These are phyloP conservation scores for Lithohypha guttulata DNA, from an alignment of 2,329 filamentous ascomycete species.

Conservation along the genomic window DNA sequence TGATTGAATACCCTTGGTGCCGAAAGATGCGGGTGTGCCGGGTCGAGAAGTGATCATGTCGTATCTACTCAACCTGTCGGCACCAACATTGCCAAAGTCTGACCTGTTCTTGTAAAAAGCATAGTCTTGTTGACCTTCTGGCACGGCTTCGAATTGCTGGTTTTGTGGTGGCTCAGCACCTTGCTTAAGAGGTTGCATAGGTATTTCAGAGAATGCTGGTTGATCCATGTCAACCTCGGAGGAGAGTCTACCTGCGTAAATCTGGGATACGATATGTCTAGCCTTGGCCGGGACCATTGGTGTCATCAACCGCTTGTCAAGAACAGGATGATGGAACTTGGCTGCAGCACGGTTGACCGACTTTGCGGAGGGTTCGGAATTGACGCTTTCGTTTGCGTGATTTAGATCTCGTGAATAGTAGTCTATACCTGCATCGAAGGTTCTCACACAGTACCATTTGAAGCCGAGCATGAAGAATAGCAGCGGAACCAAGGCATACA, in stretches of 20 bases:
- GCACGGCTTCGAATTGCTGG: slow-evolving; percentile 80
- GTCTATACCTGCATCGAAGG: slow-evolving; percentile 68
- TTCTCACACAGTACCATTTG: slow-evolving; percentile 69
- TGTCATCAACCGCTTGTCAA: slow-evolving; percentile 81
- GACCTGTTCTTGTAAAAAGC: slow-evolving; percentile 82
- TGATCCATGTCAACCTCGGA: slow-evolving; percentile 46
- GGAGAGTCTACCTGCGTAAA: slow-evolving; percentile 75
- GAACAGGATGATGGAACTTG: slow-evolving; percentile 78
- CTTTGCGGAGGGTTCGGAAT: slow-evolving; percentile 22
- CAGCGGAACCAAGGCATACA: slow-evolving; percentile 61
- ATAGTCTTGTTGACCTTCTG: slow-evolving; percentile 77
- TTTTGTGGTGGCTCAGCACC: slow-evolving; percentile 28
- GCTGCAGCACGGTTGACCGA: slow-evolving; percentile 56
- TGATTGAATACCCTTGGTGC: slow-evolving; percentile 29
- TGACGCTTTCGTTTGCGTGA: slow-evolving; percentile 27
- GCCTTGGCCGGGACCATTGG: slow-evolving; percentile 93
- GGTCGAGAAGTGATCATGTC: slow-evolving; percentile 37
- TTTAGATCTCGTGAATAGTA: slow-evolving; percentile 61
- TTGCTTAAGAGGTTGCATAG: slow-evolving; percentile 46
- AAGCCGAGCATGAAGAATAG: slow-evolving; percentile 70
- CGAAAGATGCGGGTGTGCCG: slow-evolving; percentile 30
- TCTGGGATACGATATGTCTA: slow-evolving; percentile 70
- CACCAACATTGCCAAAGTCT: slow-evolving; percentile 85
- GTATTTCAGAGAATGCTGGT: slow-evolving; percentile 58
- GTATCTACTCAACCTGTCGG: slow-evolving; percentile 44